These are phyloP conservation scores for Candida anutae DNA, from an alignment of 1,139 yeast species.

Conservation along the genomic window DNA sequence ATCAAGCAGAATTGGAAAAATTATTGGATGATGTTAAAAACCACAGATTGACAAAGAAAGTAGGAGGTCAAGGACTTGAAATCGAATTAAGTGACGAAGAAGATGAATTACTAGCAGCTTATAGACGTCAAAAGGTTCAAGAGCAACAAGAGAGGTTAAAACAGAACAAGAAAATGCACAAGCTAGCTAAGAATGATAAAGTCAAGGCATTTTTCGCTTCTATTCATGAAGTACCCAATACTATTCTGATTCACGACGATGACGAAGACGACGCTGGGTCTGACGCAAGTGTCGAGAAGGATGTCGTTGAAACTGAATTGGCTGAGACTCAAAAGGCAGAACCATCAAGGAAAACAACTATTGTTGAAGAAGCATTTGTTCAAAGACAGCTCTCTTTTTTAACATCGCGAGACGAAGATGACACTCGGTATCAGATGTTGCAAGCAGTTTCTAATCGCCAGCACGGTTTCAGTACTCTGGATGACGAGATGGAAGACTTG, in stretches of 20 bases:
- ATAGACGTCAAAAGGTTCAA: slow-evolving; percentile 43
- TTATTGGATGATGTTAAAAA: slow-evolving; percentile 76
- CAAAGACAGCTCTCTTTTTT: slow-evolving; percentile 60
- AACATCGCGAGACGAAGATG: slow-evolving; percentile 27
- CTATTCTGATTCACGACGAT: slow-evolving; percentile 20
- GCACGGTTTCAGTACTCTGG: slow-evolving; percentile 26
- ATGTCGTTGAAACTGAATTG: slow-evolving; percentile 9
- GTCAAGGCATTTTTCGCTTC: slow-evolving; percentile 69
- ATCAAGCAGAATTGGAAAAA: slow-evolving; percentile 63
- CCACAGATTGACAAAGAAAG: slow-evolving; percentile 69
- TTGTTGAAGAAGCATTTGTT: slow-evolving; percentile 49
- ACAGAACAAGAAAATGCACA: slow-evolving; percentile 45
- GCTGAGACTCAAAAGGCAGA: slow-evolving; percentile 2
- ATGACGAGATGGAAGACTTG: slow-evolving; percentile 38
- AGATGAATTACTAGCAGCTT: slow-evolving; percentile 49
- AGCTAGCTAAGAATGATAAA: slow-evolving; percentile 43
- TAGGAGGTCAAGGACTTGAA: slow-evolving; percentile 48
- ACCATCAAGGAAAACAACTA: slow-evolving; percentile 15
- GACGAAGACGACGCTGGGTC: slow-evolving; percentile 11
- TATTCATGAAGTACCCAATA: slow-evolving; percentile 42
- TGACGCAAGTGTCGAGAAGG: slow-evolving; percentile 8
- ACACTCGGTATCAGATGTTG: slow-evolving; percentile 23
- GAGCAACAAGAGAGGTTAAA: slow-evolving; percentile 50
- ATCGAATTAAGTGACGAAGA: slow-evolving; percentile 64
- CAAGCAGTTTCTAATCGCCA: slow-evolving; percentile 28